Evolutionary conservation across 2,329 filamentous ascomycete genomes (phyloP).

Genomic region (Aspergillus ustus): DNA sequence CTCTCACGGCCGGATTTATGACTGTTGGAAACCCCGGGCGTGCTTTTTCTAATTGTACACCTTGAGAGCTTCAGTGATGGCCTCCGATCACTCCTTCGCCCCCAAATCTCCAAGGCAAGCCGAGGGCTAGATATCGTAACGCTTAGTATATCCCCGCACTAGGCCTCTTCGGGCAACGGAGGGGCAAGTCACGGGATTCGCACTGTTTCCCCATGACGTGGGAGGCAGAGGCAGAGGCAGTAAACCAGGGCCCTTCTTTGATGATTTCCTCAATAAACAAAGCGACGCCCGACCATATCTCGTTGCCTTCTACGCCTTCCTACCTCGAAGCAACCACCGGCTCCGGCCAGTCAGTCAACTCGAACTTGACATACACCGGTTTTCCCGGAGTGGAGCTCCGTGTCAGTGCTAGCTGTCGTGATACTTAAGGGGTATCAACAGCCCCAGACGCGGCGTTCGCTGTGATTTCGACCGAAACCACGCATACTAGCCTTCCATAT

Average conservation of each 20-base stretch:
- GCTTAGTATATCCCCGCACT: slow-evolving; percentile 24
- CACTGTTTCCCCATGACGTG: slow-evolving; percentile 25
- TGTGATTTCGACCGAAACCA: slow-evolving; percentile 1
- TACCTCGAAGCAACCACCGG: background rate
- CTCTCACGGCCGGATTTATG: background rate
- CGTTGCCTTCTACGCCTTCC: background rate
- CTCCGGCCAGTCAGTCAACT: background rate
- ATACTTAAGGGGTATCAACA: slow-evolving; percentile 1
- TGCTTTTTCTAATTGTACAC: background rate
- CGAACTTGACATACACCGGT: background rate
- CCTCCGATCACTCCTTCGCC: background rate
- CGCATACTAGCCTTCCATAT: background rate
- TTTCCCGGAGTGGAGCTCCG: background rate
- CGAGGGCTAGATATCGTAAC: slow-evolving; percentile 1
- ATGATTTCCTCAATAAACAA: background rate
- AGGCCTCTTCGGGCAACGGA: slow-evolving; percentile 22
- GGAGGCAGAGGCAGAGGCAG: slow-evolving; percentile 8
- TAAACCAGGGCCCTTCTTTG: background rate
- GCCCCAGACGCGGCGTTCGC: background rate
- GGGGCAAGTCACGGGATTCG: slow-evolving; percentile 25
- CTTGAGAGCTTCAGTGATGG: background rate
- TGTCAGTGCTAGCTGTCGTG: slow-evolving; percentile 3
- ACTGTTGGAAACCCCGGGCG: background rate
- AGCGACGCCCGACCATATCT: background rate
- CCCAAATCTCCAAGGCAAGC: background rate